A percentile compares a stretch with the other conserved stretches of the same genome.
These are phyloP conservation scores for Prinsepia uniflora DNA, from an alignment of 306 rosid species.

Conservation along the genomic window DNA sequence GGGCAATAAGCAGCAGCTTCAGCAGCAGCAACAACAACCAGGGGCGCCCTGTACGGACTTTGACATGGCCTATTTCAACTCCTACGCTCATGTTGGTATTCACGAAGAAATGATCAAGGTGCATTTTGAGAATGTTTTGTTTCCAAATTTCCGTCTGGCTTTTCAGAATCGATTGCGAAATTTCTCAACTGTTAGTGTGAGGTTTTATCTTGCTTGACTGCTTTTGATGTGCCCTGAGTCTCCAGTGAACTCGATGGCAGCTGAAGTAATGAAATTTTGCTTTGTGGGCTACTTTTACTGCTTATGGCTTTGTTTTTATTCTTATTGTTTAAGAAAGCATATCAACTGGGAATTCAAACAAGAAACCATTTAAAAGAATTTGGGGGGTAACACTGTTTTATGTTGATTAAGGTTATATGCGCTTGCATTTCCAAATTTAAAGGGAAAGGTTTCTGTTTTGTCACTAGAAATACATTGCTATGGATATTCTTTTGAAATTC, in stretches of 20 bases:
- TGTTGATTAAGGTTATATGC: neutral
- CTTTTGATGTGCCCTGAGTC: neutral
- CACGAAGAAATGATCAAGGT: slow-evolving; percentile 99
- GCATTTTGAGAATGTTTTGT: neutral
- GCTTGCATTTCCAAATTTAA: neutral
- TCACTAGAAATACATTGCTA: neutral
- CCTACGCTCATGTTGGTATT: slow-evolving; percentile 92
- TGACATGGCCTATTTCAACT: slow-evolving; percentile 88
- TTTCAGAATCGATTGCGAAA: neutral
- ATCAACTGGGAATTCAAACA: slow-evolving; percentile 4
- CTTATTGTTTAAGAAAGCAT: neutral
- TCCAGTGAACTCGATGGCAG: neutral
- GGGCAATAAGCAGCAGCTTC: slow-evolving; percentile 22
- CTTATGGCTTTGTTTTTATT: neutral
- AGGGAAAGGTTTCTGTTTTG: neutral
- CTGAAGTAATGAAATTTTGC: neutral
- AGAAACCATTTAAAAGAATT: neutral
- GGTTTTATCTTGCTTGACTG: neutral
- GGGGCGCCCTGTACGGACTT: slow-evolving; percentile 81
- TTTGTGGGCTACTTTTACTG: neutral
- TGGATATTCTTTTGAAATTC: neutral
- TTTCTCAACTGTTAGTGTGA: neutral
- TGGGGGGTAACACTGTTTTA: neutral
- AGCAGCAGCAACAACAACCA: slow-evolving; percentile 24
- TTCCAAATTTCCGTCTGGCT: neutral